Evolutionary conservation across 371 early-diverging fungal genomes (phyloP), one percentile per base, ranked within the genome.

Genomic region (Rhizopus sp.): DNA sequence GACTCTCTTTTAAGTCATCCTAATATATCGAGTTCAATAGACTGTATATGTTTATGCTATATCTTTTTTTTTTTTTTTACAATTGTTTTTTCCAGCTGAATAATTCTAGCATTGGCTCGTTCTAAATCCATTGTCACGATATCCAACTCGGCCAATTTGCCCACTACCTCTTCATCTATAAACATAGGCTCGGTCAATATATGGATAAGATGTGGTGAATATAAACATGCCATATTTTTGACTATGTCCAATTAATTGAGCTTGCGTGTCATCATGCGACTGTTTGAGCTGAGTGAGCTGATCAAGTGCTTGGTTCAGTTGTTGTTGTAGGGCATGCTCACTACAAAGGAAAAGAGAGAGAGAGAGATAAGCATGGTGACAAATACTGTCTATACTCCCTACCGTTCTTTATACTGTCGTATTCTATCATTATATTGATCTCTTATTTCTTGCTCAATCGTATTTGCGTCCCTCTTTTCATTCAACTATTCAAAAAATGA

Each of bases 101-200:
- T 80, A n/a, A 89, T 80, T 56, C 82, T 86, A 41, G 78, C 75
- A 55, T 88, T 90, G 15, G 93, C 88, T 33, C 90, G 82, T 50
- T 95, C 95, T 16, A 93, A 75, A 56, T 95, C 95, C 64, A 88
- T 78, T 41, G 85, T 80, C 5, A 93, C 80, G 49, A 95, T 92
- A 64, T 94, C 95, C 42, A 93, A 72, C 59, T 95, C 95, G 1
- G 93, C 95, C 10, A 93, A 73, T 68, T 89, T 89, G 16, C 84
- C 88, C 0, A 90, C 87, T 17, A 93, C 87, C 52, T 92, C 90
- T 51, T 91, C 89, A 63, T 94, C 93, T 70, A 64, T 16, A 5
- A 23, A 54, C 3, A 41, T 39, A 7, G 23, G 23, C 23, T 9
- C 32, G 12, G 7, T 8, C 17, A 13, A 42, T 32, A 10, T 30